Base-by-base conservation (phyloP, 176 grass and related monocot genomes). In the Secale cereale region DNA sequence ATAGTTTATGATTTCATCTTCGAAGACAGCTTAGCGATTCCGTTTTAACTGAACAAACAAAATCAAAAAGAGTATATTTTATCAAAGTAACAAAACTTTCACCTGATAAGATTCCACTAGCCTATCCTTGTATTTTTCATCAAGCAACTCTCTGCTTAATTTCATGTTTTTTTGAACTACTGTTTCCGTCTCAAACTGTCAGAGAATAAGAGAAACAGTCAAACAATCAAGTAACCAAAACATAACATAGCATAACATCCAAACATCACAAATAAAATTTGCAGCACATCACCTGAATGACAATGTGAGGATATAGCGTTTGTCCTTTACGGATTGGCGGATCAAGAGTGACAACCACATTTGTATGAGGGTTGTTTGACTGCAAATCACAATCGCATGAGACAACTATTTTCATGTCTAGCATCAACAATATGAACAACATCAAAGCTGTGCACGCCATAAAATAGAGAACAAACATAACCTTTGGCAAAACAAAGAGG, bases 261-360 rank as follows among this genome's bases (percentile, higher is more conserved):
- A 45, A 86, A 59, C 20, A 84, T 69, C 5, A 54, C 78, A 57
- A 76, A 62, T 5, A n/a, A 35, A 40, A 33, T 57, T 74, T 62
- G 16, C 74, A 87, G 71, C 76, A 28, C 35, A 84, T 84, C 82
- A 99, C 97, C 97, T 99, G 94, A 91, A 99, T 96, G 66, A 97
- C 97, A 89, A 99, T 97, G 80, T 99, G 97, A 20, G 94, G 97
- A 84, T 99, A 96, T n/a, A 99, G 79, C 50, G 94, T 99, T 76
- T 96, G 94, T 36, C 97, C 94, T 97, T 99, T 99, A 83, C 91
- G 91, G 69, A 99, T 99, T 79, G 97, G 97, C 3, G 97, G 97
- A 68, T 99, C 97, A 92, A 99, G 97, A 78, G 97, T 97, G 60
- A 99, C 86, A 52, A 97, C 83, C 77, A 99, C 94, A 94, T 94